Percentiles rank a stretch among this genome's conserved stretches.
phyloP scores from a whole-genome alignment of 805 yeast species.

The Yarrowia divulgata region DNA sequence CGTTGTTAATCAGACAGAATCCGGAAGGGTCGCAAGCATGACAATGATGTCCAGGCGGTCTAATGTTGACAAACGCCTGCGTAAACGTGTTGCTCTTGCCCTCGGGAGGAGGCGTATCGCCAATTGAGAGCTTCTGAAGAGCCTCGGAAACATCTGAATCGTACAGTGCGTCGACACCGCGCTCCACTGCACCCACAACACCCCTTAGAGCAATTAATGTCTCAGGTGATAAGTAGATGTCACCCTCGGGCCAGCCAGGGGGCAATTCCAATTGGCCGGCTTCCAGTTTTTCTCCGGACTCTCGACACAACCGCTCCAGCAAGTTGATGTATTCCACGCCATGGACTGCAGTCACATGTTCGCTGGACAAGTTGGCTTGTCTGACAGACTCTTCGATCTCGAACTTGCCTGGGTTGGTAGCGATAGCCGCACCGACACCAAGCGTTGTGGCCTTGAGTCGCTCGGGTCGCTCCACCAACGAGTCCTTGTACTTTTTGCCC shows the following conservation, averaged over 20 bases:
- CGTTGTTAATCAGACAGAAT: slow-evolving; percentile 81
- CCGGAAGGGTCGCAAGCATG: slow-evolving; percentile 87
- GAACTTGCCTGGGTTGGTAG: slow-evolving; percentile 56
- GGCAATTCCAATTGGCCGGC: slow-evolving; percentile 74
- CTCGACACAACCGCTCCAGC: slow-evolving; percentile 43
- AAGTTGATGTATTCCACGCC: slow-evolving; percentile 52
- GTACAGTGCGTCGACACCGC: slow-evolving; percentile 66
- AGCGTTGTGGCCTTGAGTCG: slow-evolving; percentile 76
- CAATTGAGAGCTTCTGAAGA: slow-evolving; percentile 46
- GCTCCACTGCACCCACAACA: slow-evolving; percentile 76
- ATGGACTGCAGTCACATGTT: slow-evolving; percentile 73
- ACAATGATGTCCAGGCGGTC: slow-evolving; percentile 90
- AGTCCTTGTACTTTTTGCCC: slow-evolving; percentile 65
- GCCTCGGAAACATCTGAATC: slow-evolving; percentile 43
- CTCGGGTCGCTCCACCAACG: slow-evolving; percentile 85
- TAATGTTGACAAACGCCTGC: slow-evolving; percentile 66
- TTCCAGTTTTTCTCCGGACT: slow-evolving; percentile 62
- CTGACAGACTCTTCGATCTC: slow-evolving; percentile 58
- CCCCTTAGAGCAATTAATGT: slow-evolving; percentile 78
- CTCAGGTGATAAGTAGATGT: slow-evolving; percentile 71
- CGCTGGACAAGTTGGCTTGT: slow-evolving; percentile 56
- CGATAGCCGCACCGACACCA: slow-evolving; percentile 77
- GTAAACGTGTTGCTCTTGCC: not conserved
- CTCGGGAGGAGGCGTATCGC: slow-evolving; percentile 8
- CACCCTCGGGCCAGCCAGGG: slow-evolving; percentile 82